phyloP scores from a whole-genome alignment of 2,329 filamentous ascomycete genomes.

The Apiospora hydei region DNA sequence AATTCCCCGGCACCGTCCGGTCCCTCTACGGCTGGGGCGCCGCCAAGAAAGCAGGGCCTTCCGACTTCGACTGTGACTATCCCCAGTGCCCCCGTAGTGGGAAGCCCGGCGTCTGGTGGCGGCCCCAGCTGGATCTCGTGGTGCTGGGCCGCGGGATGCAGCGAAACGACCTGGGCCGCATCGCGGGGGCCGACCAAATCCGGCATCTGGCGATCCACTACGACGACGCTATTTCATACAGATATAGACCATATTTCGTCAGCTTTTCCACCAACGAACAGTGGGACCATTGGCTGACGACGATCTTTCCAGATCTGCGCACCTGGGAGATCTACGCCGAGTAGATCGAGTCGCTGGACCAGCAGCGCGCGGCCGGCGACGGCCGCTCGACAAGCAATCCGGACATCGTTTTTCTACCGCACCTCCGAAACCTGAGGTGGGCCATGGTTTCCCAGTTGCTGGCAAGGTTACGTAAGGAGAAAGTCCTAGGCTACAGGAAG shows the following conservation, averaged over 20 bases:
- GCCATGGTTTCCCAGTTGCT: not conserved
- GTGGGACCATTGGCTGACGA: not conserved
- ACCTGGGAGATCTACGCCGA: not conserved
- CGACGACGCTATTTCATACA: not conserved
- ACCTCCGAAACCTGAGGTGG: not conserved
- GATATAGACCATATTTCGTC: accelerated
- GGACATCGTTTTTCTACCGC: not conserved
- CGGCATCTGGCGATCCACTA: not conserved
- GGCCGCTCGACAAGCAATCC: not conserved
- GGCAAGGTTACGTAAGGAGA: accelerated
- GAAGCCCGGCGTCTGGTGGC: not conserved
- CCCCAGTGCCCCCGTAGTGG: too few species aligned
- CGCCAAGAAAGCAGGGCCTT: not conserved
- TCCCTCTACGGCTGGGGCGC: not conserved
- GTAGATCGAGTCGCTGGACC: constrained; percentile 1
- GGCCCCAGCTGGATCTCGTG: not conserved
- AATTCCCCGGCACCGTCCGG: not conserved
- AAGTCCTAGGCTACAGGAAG: too few species aligned
- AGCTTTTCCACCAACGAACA: too few species aligned
- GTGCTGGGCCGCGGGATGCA: not conserved
- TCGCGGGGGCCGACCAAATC: not conserved
- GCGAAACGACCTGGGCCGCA: not conserved
- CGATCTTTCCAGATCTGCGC: not conserved
- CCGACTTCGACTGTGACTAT: not conserved
- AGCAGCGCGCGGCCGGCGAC: not conserved